phyloP scores from a whole-genome alignment of 106 monocot genomes.

The Dendrobium chrysotoxum region DNA sequence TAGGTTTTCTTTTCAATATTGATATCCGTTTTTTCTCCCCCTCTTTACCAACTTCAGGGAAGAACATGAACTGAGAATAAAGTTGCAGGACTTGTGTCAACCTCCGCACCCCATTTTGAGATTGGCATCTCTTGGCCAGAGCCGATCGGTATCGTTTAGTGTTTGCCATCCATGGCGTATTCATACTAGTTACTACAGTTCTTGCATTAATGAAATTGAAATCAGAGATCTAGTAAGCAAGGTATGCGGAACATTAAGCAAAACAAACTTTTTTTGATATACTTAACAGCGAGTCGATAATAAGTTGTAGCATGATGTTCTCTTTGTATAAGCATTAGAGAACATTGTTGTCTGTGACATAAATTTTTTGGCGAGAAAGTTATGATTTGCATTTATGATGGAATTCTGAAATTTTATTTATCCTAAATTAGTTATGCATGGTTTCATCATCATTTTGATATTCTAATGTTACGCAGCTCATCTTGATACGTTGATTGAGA shows the following conservation, averaged over 20 bases:
- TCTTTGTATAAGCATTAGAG: not conserved
- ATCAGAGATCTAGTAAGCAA: constrained; percentile 27
- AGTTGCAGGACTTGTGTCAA: constrained; percentile 14
- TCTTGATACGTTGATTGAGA: too few relatives aligned
- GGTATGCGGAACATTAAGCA: constrained; percentile 22
- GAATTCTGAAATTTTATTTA: not conserved
- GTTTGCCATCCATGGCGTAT: constrained; percentile 11
- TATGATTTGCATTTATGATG: not conserved
- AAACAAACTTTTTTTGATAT: not conserved
- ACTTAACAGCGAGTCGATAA: not conserved
- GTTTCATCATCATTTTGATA: not conserved
- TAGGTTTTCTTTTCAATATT: not conserved
- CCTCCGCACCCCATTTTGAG: constrained; percentile 12
- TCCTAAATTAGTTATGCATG: not conserved
- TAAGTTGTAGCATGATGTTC: not conserved
- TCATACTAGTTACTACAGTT: constrained; percentile 13
- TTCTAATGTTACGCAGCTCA: too few relatives aligned
- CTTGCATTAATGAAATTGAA: constrained; percentile 21
- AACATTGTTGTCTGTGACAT: not conserved
- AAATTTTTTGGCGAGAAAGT: not conserved
- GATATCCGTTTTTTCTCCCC: not conserved
- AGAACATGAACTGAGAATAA: constrained; percentile 32
- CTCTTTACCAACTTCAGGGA: constrained; percentile 22
- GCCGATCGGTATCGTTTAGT: constrained; percentile 10
- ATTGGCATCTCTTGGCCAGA: constrained; percentile 20